phyloP scores from a whole-genome alignment of 257 asterid species.

The Asclepias syriaca region DNA sequence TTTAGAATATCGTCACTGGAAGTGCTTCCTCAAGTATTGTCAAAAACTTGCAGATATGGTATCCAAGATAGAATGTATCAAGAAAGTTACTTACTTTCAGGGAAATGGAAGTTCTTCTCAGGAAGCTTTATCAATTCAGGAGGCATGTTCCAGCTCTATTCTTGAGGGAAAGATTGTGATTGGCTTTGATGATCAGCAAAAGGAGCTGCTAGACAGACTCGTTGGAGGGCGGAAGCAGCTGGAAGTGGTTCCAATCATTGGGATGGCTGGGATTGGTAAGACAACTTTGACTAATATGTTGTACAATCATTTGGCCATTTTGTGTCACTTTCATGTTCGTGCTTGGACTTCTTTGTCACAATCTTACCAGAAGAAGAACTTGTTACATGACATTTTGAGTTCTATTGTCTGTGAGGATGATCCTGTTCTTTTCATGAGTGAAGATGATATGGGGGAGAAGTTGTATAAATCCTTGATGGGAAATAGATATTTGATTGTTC shows the following conservation, averaged over 20 bases:
- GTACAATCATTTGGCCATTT: background rate
- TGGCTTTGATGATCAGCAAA: background rate
- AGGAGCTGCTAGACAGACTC: background rate
- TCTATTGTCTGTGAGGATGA: background rate
- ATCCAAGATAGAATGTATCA: background rate
- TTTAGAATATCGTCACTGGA: background rate
- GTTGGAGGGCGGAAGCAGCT: conserved; percentile 4
- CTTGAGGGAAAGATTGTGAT: background rate
- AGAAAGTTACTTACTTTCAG: background rate
- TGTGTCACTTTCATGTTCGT: background rate
- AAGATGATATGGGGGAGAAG: conserved; percentile 1
- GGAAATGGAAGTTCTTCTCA: background rate
- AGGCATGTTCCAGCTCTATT: background rate
- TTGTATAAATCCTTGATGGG: background rate
- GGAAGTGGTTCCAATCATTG: background rate
- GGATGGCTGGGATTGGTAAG: conserved; percentile 10
- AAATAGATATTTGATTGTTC: background rate
- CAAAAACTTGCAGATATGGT: background rate
- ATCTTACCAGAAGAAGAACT: background rate
- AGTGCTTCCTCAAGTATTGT: background rate
- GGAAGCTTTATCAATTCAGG: background rate
- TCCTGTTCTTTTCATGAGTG: background rate
- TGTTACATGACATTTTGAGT: background rate
- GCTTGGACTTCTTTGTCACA: conserved; percentile 6
- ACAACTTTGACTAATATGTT: background rate